Conservation (phyloP, 1,284 basidiomycete genomes). For the Athelia sp. region DNA sequence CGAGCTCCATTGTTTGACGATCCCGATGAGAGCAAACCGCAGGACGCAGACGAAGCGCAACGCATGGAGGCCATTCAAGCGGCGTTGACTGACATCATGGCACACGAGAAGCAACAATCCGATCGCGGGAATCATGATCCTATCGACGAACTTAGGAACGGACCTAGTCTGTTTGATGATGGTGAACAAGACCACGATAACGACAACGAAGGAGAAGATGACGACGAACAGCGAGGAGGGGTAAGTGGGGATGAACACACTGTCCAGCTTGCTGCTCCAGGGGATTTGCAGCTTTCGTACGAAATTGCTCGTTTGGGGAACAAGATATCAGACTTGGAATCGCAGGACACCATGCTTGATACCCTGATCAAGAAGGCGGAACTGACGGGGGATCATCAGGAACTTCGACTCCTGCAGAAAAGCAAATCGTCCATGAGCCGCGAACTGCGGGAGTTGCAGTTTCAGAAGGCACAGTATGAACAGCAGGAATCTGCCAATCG, state of each 20-base stretch:
- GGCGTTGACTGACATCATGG: conserved; percentile 91
- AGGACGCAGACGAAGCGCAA: conserved; percentile 60
- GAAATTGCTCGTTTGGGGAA: conserved; percentile 76
- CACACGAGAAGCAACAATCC: conserved; percentile 58
- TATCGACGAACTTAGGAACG: neutral
- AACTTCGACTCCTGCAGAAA: conserved; percentile 76
- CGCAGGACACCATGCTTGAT: conserved; percentile 81
- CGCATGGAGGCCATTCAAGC: conserved; percentile 93
- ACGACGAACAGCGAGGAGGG: conserved; percentile 39
- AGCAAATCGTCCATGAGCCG: conserved; percentile 79
- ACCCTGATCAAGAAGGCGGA: conserved; percentile 92
- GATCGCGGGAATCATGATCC: conserved; percentile 14
- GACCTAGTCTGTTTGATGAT: conserved; percentile 26
- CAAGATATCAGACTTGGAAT: conserved; percentile 72
- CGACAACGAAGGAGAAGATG: conserved; percentile 33
- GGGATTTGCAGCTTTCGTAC: conserved; percentile 79
- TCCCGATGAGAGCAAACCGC: conserved; percentile 54
- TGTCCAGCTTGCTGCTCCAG: conserved; percentile 74
- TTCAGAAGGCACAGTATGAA: conserved; percentile 89
- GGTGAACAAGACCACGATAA: conserved; percentile 31
- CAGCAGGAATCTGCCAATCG: conserved; percentile 86
- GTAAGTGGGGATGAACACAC: conserved; percentile 41
- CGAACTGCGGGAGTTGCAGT: conserved; percentile 79
- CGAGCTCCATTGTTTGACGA: conserved; percentile 79
- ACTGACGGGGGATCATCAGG: conserved; percentile 83